A percentile compares a stretch with the other conserved stretches of the same genome.
phyloP scores from a whole-genome alignment of 805 yeast genomes.

The Lipomyces yamadae region DNA sequence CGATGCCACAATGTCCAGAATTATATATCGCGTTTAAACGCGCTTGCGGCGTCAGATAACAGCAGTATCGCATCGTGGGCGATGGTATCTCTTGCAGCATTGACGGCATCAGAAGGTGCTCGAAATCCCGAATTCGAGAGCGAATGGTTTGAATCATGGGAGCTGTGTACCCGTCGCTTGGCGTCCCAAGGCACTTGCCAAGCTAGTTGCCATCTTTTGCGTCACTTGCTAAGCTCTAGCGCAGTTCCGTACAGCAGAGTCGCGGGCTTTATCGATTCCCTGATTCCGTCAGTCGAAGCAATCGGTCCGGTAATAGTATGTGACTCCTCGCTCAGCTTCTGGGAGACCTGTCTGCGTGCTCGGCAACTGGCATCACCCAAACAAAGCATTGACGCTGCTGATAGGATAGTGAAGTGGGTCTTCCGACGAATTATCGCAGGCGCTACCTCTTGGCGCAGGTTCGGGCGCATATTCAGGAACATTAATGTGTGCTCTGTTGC shows the following conservation, averaged over 20 bases:
- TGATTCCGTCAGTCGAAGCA: conserved; percentile 17
- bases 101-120: background rate
- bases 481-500: background rate
- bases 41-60: conserved; percentile 16
- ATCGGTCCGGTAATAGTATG: conserved; percentile 17
- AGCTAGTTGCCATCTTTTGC: conserved; percentile 23
- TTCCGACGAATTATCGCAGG: background rate
- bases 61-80: conserved; percentile 28
- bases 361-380: background rate
- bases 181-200: conserved; percentile 18
- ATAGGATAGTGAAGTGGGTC: conserved; percentile 10
- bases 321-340: conserved; percentile 18
- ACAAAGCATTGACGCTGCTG: background rate
- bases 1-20: background rate
- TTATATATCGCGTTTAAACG: background rate
- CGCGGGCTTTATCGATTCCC: conserved; percentile 2
- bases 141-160: conserved; percentile 25
- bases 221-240: conserved; percentile 5
- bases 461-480: conserved; percentile 5
- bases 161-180: conserved; percentile 16
- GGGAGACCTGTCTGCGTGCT: background rate
- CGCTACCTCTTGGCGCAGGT: background rate
- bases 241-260: conserved; percentile 10
- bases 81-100: conserved; percentile 18
- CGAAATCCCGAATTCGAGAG: background rate